A percentile compares a stretch with the other conserved stretches of the same genome.
Conservation (phyloP, 2,329 filamentous ascomycete genomes). For the Cytospora piceae region DNA sequence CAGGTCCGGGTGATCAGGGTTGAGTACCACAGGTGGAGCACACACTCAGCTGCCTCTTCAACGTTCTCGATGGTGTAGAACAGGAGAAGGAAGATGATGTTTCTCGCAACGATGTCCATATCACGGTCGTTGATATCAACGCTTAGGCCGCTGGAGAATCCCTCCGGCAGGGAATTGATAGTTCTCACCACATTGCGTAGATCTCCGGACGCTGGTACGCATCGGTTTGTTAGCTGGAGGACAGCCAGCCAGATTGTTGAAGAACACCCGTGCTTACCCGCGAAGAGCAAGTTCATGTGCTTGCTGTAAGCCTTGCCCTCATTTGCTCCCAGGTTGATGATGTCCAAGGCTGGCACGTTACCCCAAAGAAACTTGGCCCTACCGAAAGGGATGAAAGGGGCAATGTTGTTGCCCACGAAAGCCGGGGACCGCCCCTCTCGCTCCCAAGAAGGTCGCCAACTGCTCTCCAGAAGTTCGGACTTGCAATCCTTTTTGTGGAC, state of each 20-base stretch:
- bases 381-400: background rate
- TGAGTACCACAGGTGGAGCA: constrained; percentile 15
- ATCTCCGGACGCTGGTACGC: constrained; percentile 8
- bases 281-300: background rate
- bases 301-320: background rate
- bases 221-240: too few species aligned
- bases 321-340: background rate
- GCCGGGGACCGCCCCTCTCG: background rate
- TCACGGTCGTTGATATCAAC: constrained; percentile 8
- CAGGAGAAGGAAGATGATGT: constrained; percentile 5
- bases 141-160: background rate
- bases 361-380: constrained; percentile 7
- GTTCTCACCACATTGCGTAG: constrained; percentile 13
- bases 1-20: background rate
- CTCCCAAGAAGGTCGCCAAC: constrained; percentile 8
- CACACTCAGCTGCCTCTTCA: background rate
- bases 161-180: background rate
- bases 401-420: background rate
- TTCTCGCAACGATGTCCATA: constrained; percentile 8
- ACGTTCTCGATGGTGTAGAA: background rate
- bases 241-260: too few species aligned
- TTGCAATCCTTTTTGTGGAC: constrained; percentile 13
- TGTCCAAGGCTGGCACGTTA: constrained; percentile 8
- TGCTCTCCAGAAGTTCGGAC: background rate
- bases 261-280: background rate